Evolutionary conservation across 2,329 filamentous ascomycete genomes (phyloP).

Genomic region (Fusarium sp.): DNA sequence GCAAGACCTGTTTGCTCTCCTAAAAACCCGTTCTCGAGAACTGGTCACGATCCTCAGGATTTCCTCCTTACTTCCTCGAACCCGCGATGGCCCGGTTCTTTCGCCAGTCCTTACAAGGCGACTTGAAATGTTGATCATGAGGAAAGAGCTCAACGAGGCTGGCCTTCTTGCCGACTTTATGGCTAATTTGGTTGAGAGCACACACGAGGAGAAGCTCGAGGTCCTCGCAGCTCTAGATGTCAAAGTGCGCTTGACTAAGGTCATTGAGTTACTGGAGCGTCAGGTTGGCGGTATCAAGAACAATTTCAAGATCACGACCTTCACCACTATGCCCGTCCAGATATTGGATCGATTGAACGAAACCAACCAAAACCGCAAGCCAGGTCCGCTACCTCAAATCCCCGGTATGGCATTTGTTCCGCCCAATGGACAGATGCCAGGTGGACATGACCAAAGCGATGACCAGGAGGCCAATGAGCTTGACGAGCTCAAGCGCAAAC

Average conservation of each 20-base stretch:
- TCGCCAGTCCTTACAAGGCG: slow-evolving; percentile 88
- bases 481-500: slow-evolving; percentile 88
- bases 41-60: slow-evolving; percentile 86
- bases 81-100: slow-evolving; percentile 70
- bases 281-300: slow-evolving; percentile 87
- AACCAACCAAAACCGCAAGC: slow-evolving; percentile 48
- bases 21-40: slow-evolving; percentile 88
- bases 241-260: slow-evolving; percentile 80
- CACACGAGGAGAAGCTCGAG: slow-evolving; percentile 89
- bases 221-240: slow-evolving; percentile 85
- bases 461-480: slow-evolving; percentile 90
- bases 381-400: slow-evolving; percentile 52
- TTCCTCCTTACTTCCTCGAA: slow-evolving; percentile 82
- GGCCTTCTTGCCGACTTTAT: slow-evolving; percentile 94
- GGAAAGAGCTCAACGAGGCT: slow-evolving; percentile 84
- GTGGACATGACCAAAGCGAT: slow-evolving; percentile 64
- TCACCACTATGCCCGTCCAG: slow-evolving; percentile 74
- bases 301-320: slow-evolving; percentile 84
- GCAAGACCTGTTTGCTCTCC: slow-evolving; percentile 77
- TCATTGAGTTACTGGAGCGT: slow-evolving; percentile 83
- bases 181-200: slow-evolving; percentile 89
- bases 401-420: slow-evolving; percentile 51
- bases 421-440: slow-evolving; percentile 51
- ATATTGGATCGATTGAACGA: slow-evolving; percentile 65
- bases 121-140: slow-evolving; percentile 86